phyloP scores from a whole-genome alignment of 2,329 filamentous ascomycete genomes.

The Aureobasidium musti region DNA sequence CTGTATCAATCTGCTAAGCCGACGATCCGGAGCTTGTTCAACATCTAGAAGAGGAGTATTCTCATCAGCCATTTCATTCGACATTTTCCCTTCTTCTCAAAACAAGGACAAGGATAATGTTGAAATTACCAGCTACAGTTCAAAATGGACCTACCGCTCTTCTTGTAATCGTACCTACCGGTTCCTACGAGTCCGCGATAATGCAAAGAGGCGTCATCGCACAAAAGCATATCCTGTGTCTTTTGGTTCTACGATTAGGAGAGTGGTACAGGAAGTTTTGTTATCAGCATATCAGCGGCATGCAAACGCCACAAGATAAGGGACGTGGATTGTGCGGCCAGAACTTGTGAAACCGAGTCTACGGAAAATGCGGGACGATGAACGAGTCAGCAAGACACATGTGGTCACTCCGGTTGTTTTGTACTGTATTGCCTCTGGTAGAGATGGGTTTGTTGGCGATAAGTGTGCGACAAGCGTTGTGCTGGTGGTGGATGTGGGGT shows the following conservation, averaged over 20 bases:
- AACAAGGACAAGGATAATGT: too few species aligned
- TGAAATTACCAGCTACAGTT: not conserved
- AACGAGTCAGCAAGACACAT: conserved; percentile 8
- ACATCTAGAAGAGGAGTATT: conserved; percentile 21
- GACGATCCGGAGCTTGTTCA: conserved; percentile 32
- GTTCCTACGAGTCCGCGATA: not conserved
- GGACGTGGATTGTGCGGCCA: not conserved
- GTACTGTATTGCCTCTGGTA: not conserved
- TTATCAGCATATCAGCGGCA: conserved; percentile 19
- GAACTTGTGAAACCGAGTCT: not conserved
- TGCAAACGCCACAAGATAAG: conserved; percentile 24
- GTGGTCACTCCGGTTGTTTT: not conserved
- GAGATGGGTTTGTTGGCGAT: not conserved
- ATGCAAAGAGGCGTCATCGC: conserved; percentile 12
- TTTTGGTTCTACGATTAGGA: not conserved
- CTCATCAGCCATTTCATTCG: conserved; percentile 13
- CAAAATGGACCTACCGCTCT: not conserved
- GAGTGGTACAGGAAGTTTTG: not conserved
- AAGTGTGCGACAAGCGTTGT: not conserved
- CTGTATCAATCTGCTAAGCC: conserved; percentile 41
- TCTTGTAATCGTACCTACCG: not conserved
- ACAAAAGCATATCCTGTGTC: not conserved
- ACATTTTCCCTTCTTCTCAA: not conserved
- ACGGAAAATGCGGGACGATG: not conserved
- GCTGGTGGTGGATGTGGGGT: not conserved